phyloP scores from a whole-genome alignment of 139 green algal genomes.

The Tetradesmus obliquus region DNA sequence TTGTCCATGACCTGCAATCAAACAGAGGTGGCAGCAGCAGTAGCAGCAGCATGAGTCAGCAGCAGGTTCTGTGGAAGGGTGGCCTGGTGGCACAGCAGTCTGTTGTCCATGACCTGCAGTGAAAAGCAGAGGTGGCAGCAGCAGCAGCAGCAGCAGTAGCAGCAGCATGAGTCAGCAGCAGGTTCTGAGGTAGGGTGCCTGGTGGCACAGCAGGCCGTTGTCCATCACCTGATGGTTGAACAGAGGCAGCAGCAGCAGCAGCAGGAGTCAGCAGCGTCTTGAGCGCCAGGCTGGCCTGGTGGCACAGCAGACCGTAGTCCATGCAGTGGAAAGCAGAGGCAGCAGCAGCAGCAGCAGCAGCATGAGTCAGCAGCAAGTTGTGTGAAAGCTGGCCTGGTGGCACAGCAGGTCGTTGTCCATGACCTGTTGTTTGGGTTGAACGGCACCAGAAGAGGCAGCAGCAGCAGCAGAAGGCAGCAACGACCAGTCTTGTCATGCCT shows the following conservation, averaged over 20 bases:
- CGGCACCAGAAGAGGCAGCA: too few relatives aligned
- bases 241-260: too few relatives aligned
- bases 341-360: too few relatives aligned
- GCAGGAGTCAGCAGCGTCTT: constrained; percentile 5
- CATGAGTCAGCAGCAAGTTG: constrained; percentile 8
- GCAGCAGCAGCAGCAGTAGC: neutral
- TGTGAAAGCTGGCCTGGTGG: constrained; percentile 23
- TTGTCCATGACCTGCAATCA: constrained; percentile 45
- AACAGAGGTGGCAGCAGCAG: neutral
- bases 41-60: neutral
- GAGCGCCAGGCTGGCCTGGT: constrained; percentile 25
- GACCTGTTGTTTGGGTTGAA: too few relatives aligned
- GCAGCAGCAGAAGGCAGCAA: neutral
- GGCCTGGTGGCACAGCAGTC: constrained; percentile 27
- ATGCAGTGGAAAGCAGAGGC: neutral
- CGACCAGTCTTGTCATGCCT: too few relatives aligned
- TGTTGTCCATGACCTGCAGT: constrained; percentile 46
- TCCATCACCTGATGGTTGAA: neutral
- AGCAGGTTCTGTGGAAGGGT: constrained; percentile 21
- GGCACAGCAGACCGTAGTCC: constrained; percentile 45
- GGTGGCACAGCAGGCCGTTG: constrained; percentile 39
- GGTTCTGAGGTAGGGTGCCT: constrained; percentile 26
- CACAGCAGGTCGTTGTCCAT: constrained; percentile 45
- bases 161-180: neutral
- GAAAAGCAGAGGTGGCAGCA: neutral